Percentiles rank a stretch among this genome's conserved stretches.
Evolutionary conservation across 176 grass and related monocot genomes (phyloP).

Genomic region (Echinochloa phyllopogon): DNA sequence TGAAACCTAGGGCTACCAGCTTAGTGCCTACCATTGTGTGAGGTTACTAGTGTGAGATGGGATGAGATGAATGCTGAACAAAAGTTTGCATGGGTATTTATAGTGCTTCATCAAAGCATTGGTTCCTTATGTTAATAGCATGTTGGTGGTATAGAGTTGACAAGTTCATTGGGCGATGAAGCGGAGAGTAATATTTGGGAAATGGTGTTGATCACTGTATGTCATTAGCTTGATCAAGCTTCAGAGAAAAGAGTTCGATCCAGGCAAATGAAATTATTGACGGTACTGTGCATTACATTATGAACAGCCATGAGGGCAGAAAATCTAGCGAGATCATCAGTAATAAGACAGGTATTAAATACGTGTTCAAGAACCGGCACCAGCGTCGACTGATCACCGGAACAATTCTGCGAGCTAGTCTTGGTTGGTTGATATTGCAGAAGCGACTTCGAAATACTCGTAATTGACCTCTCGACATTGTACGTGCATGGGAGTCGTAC

Average conservation of each 20-base stretch:
- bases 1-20: not conserved
- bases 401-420: not conserved
- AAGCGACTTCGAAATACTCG: not conserved
- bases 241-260: not conserved
- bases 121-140: not conserved
- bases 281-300: not conserved
- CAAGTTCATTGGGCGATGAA: not conserved
- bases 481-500: not conserved
- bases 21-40: slow-evolving; percentile 4
- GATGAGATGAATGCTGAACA: not conserved
- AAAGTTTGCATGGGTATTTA: slow-evolving; percentile 6
- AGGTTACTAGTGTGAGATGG: not conserved
- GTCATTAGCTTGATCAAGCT: not conserved
- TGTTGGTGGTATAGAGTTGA: not conserved
- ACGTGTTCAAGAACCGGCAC: too few species aligned
- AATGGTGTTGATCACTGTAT: not conserved
- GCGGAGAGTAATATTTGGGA: not conserved
- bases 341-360: not conserved
- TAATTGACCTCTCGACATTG: not conserved
- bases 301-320: not conserved
- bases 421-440: not conserved
- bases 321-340: not conserved
- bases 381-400: not conserved
- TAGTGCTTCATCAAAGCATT: not conserved
- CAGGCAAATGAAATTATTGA: not conserved